Conservation (phyloP, 2,329 filamentous ascomycete genomes). For the Phyllosticta capitalensis region DNA sequence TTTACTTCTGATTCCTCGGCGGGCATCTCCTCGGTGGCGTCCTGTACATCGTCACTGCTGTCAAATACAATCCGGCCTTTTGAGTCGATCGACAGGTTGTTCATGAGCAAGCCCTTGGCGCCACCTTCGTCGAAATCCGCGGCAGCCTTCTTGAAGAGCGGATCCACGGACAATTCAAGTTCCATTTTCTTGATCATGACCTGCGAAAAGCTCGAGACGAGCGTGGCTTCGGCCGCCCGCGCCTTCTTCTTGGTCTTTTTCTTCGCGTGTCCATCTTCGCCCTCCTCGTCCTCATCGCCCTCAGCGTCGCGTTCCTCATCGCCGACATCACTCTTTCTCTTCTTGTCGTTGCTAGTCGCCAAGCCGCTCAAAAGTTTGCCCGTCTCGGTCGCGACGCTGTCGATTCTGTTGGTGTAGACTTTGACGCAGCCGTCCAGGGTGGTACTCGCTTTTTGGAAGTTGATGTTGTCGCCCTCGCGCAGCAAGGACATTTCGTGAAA, state of each 20-base stretch:
- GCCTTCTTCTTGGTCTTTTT: conserved; percentile 67
- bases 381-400: conserved; percentile 95
- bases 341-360: conserved; percentile 64
- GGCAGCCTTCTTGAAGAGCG: conserved; percentile 97
- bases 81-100: conserved; percentile 91
- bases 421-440: conserved; percentile 97
- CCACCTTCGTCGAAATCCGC: conserved; percentile 98
- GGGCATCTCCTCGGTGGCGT: conserved; percentile 28
- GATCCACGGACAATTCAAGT: conserved; percentile 90
- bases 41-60: conserved; percentile 76
- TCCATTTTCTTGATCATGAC: conserved; percentile 96
- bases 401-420: conserved; percentile 96
- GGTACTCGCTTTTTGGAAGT: conserved; percentile 97
- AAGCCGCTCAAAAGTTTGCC: conserved; percentile 89
- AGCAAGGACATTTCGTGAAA: conserved; percentile 98
- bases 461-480: conserved; percentile 93
- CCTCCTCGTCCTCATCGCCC: conserved; percentile 54
- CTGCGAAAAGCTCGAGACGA: conserved; percentile 79
- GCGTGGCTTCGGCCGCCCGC: conserved; percentile 82
- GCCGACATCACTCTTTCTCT: conserved; percentile 21
- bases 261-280: conserved; percentile 46
- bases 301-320: conserved; percentile 17
- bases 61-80: conserved; percentile 94
- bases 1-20: conserved; percentile 38
- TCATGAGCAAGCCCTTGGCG: conserved; percentile 86